A percentile compares a stretch with the other conserved stretches of the same genome.
phyloP scores from a whole-genome alignment of 2,329 filamentous ascomycete genomes.

The Lasiodiplodia sp. region DNA sequence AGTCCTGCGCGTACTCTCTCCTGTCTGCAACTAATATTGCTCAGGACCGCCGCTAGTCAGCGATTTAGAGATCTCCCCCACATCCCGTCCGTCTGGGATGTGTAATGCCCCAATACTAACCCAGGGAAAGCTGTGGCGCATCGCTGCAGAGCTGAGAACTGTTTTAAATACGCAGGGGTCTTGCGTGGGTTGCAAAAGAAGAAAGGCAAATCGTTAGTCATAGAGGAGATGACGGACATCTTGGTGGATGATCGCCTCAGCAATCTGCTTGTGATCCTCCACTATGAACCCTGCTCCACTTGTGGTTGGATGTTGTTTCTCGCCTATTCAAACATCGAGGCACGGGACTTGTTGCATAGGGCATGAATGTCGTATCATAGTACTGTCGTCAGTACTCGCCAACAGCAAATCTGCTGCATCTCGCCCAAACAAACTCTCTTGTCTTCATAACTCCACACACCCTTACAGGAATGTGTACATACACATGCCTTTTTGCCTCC shows the following conservation, averaged over 20 bases:
- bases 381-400: no score
- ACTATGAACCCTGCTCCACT: not conserved
- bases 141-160: not conserved
- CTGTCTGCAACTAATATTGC: not conserved
- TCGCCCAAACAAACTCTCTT: not conserved
- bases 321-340: not conserved
- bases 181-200: not conserved
- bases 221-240: not conserved
- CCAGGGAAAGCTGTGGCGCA: not conserved
- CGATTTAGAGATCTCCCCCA: not conserved
- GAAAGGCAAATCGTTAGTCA: not conserved
- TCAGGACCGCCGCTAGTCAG: not conserved
- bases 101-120: not conserved
- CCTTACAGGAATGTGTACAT: not conserved
- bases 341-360: no score
- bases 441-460: not conserved
- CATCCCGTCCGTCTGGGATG: not conserved
- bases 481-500: not conserved
- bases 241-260: not conserved
- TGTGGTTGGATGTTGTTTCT: not conserved
- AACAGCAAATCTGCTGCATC: not conserved
- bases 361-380: no score
- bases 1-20: not conserved
- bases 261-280: not conserved
- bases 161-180: not conserved